Conservation (phyloP, 495 filamentous ascomycete genomes). For the Lichenothelia convexa region DNA sequence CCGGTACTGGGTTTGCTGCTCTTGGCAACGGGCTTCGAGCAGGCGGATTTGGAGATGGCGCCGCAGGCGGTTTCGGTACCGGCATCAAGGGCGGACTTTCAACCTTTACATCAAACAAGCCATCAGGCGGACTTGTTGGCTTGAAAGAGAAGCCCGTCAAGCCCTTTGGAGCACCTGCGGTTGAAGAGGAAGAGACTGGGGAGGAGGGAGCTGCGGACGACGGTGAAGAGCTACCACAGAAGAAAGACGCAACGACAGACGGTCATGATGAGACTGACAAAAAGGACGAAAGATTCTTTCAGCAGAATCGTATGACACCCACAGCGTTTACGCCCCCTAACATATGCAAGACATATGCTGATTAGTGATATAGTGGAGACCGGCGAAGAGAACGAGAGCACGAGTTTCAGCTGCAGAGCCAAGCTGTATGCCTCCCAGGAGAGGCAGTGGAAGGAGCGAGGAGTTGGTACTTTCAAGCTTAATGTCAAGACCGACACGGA, state of each 20-base stretch:
- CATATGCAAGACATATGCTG: background rate
- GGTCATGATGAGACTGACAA: conserved; percentile 28
- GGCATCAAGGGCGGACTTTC: conserved; percentile 27
- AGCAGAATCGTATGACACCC: conserved; percentile 26
- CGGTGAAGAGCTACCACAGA: conserved; percentile 25
- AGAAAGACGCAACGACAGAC: too few relatives aligned
- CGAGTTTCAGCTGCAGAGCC: conserved; percentile 43
- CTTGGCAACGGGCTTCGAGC: conserved; percentile 12
- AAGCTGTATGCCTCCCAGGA: conserved; percentile 48
- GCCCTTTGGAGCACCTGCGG: conserved; percentile 45
- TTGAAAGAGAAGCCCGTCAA: conserved; percentile 38
- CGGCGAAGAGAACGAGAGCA: conserved; percentile 49
- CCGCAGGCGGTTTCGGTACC: conserved; percentile 25
- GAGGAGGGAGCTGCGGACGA: conserved; percentile 29
- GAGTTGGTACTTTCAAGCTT: conserved; percentile 64
- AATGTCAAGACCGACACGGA: conserved; percentile 47
- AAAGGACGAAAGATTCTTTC: conserved; percentile 48
- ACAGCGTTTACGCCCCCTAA: background rate
- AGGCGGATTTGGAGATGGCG: conserved; percentile 18
- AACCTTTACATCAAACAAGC: conserved; percentile 49
- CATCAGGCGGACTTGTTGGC: conserved; percentile 30
- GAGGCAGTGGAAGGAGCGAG: conserved; percentile 77
- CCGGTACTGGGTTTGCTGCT: background rate
- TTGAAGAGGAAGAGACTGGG: conserved; percentile 28
- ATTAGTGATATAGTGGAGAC: conserved; percentile 40